Conservation (phyloP, 352 stramenopile species). For the Globisporangium orthogonon region DNA sequence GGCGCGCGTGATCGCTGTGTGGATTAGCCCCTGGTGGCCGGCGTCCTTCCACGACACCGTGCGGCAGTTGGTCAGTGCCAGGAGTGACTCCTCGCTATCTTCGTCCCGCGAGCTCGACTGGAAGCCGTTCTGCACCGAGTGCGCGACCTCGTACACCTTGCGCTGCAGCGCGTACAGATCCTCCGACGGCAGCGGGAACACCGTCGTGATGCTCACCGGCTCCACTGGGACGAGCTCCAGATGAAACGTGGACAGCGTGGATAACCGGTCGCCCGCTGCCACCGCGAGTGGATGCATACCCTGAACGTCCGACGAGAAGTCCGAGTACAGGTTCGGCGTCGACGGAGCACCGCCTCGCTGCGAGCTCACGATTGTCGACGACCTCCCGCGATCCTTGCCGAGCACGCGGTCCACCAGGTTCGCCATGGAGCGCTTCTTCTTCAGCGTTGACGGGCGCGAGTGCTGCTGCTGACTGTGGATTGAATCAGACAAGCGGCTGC, state of each 20-base stretch:
- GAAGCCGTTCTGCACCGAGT: slow-evolving; percentile 42
- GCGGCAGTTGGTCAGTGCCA: slow-evolving; percentile 43
- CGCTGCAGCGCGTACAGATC: slow-evolving; percentile 43
- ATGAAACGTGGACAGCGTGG: slow-evolving; percentile 10
- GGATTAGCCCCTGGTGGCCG: slow-evolving; percentile 21
- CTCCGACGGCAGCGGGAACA: slow-evolving; percentile 44
- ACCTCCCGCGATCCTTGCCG: slow-evolving; percentile 12
- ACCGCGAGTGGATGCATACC: slow-evolving; percentile 10
- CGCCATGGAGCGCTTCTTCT: slow-evolving; percentile 14
- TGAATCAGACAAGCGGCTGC: slow-evolving; percentile 12
- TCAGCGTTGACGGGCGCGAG: slow-evolving; percentile 6
- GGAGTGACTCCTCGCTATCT: slow-evolving; percentile 28
- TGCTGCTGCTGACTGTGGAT: slow-evolving; percentile 6
- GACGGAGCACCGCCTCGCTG: neutral
- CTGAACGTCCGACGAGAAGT: slow-evolving; percentile 11
- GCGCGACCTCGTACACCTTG: slow-evolving; percentile 45
- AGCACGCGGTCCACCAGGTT: slow-evolving; percentile 14
- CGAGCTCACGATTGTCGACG: slow-evolving; percentile 5
- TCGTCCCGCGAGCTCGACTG: slow-evolving; percentile 28
- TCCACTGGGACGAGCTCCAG: slow-evolving; percentile 33
- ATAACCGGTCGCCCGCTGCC: slow-evolving; percentile 8
- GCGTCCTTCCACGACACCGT: slow-evolving; percentile 38
- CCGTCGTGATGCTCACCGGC: slow-evolving; percentile 37
- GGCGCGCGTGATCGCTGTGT: slow-evolving; percentile 36
- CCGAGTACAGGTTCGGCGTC: slow-evolving; percentile 16